These are phyloP conservation scores for Aspergillus udagawae DNA, from an alignment of 2,329 filamentous ascomycete species.

Conservation along the genomic window DNA sequence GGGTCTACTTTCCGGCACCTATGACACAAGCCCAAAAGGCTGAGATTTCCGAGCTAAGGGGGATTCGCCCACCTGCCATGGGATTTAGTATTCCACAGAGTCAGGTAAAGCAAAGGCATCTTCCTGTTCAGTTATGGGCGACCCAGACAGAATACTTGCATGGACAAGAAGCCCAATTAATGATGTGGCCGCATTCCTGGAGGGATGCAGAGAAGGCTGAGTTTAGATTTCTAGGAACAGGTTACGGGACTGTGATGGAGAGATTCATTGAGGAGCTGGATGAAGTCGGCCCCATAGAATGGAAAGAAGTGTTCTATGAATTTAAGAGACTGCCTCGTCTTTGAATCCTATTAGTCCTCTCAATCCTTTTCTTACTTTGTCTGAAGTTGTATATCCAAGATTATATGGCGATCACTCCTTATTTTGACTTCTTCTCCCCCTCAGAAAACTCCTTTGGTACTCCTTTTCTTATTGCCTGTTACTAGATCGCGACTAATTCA, in stretches of 20 bases:
- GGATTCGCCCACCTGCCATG: slow-evolving; percentile 1
- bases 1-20: slow-evolving; percentile 7
- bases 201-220: slow-evolving; percentile 3
- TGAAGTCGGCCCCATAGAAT: slow-evolving; percentile 4
- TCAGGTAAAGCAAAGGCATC: neutral
- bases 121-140: slow-evolving; percentile 5
- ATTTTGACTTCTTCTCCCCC: too few relatives aligned
- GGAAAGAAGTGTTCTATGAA: slow-evolving; percentile 7
- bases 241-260: too few relatives aligned
- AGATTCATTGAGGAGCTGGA: too few relatives aligned
- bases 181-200: slow-evolving; percentile 10
- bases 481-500: slow-evolving; percentile 1
- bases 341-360: neutral
- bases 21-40: slow-evolving; percentile 4
- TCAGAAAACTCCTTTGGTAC: too few relatives aligned
- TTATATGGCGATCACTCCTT: neutral
- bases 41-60: slow-evolving; percentile 1
- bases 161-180: slow-evolving; percentile 5
- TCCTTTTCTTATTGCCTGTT: neutral
- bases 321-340: slow-evolving; percentile 1
- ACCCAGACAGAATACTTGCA: slow-evolving; percentile 1
- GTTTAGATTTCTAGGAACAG: neutral
- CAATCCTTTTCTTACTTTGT: neutral
- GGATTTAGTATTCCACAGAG: neutral
- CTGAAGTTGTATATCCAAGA: neutral